Evolutionary conservation across 441 rosid species (phyloP), one percentile per base, ranked within the genome.

Genomic region (Jatropha podagrica): DNA sequence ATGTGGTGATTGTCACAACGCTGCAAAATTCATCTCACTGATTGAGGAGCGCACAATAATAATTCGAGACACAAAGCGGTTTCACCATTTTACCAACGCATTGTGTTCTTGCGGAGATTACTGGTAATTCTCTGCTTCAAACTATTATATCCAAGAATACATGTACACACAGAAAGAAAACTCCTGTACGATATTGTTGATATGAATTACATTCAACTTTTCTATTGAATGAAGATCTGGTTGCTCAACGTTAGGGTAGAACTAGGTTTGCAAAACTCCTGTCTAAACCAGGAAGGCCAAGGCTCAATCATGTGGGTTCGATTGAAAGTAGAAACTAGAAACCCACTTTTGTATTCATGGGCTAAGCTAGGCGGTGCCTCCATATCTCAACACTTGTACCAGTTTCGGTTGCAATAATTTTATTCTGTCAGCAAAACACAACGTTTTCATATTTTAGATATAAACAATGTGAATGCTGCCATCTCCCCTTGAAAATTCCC

Each of bases 61-160:
- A n/a, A 85, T 93, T 77, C 83, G 97, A 78, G 97, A 92, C 72
- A 86, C 87, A 38, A 92, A 88, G 86, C 85, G 98, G 78, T 93
- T 93, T 83, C 98, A 93, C 78, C 97, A 87, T 86, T 94, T 94
- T 64, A 77, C 80, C 27, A 74, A 86, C 69, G 94, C 94, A 15
- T 71, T 77, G 27, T 94, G 98, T 83, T 94, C 98, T 56, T 94
- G 98, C 58, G 87, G 93, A 69, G 86, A 92, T 86, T 94, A 86
- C 85, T 94, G 96, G 96, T 92, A 88, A 81, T 49, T 58, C 20
- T 61, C 65, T 63, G 64, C 49, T 49, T 54, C 13, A 7, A 52
- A 11, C 76, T 20, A 15, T 54, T 15, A 20, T 6, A 44, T 46
- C 20, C 11, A 65, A 48, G 58, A 12, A 32, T 32, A 32, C 3